A percentile compares a stretch with the other conserved stretches of the same genome.
phyloP scores from a whole-genome alignment of 805 yeast genomes.

The Cephaloascus fragrans region DNA sequence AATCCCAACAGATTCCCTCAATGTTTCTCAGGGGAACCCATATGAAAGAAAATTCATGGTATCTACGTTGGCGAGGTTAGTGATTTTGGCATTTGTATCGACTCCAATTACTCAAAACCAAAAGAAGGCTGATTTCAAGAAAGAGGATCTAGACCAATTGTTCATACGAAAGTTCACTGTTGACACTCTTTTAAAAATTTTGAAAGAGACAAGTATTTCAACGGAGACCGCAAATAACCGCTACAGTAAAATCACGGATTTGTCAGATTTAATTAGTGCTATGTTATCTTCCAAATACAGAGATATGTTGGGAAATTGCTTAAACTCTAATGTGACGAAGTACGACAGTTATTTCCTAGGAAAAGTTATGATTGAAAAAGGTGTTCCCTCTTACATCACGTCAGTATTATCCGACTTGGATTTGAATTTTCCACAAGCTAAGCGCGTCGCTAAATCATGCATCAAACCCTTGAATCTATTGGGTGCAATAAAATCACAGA shows the following conservation, averaged over 20 bases:
- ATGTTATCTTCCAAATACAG: constrained; percentile 32
- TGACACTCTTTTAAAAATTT: constrained; percentile 54
- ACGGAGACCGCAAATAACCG: constrained; percentile 25
- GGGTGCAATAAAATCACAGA: constrained; percentile 46
- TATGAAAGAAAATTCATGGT: constrained; percentile 44
- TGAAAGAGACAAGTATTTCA: constrained; percentile 39
- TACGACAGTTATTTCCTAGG: constrained; percentile 59
- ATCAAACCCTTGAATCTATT: constrained; percentile 49
- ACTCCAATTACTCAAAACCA: constrained; percentile 42
- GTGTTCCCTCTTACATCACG: constrained; percentile 48
- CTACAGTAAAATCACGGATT: constrained; percentile 46
- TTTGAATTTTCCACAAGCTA: constrained; percentile 61
- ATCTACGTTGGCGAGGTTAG: constrained; percentile 51
- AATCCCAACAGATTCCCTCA: constrained; percentile 42
- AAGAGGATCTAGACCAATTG: constrained; percentile 58
- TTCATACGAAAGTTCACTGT: constrained; percentile 66
- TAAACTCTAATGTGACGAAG: constrained; percentile 37
- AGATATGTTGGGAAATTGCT: constrained; percentile 29
- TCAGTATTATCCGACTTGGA: constrained; percentile 57
- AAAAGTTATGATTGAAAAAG: constrained; percentile 58
- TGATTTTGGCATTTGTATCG: constrained; percentile 54
- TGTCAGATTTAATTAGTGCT: constrained; percentile 37
- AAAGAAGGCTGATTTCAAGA: constrained; percentile 32
- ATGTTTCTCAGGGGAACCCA: constrained; percentile 25
- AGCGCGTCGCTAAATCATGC: constrained; percentile 45